Base-by-base conservation (phyloP, 805 yeast species). In the Starmerella bombi region DNA sequence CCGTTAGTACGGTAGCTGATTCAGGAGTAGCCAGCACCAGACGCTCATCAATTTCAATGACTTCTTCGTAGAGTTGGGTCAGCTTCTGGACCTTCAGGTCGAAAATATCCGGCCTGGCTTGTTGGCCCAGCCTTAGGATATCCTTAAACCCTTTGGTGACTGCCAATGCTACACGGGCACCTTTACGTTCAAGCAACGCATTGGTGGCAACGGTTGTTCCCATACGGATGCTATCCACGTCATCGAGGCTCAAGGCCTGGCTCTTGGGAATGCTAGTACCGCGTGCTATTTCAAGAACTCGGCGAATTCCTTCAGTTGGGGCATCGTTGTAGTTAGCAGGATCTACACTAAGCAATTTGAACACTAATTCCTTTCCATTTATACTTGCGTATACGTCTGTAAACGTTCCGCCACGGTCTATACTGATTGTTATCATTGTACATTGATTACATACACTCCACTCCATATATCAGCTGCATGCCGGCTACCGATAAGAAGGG, bases 191-290 rank as follows among this genome's bases (percentile, higher is more conserved):
- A 44, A 88, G 66, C 25, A 91, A 68, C 1, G 97, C 95, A 61
- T 88, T 88, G 6, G 97, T 88, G 2, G 98, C 97, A 9, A 85
- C 91, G 0, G 96, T 86, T 3, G 96, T 85, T 3, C 96, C 96
- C 80, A 86, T 77, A 41, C 94, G 66, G 36, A 85, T 74, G 32
- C 77, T 71, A 40, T 73, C 75, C 29, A 84, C 80, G 3, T 61
- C 60, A 5, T 46, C 37, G 20, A 61, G 40, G 3, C 78, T 83
- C 44, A 85, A 59, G 3, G 72, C 75, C 28, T 59, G 58, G 7
- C 72, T 72, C 37, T 81, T 66, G 3, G 85, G 77, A 37, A 81
- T 80, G 8, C 55, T 36, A 5, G 55, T 58, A 1, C 71, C 70
- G 1, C 74, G 70, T 45, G 73, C 72, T 18, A 62, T 60, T 55